Evolutionary conservation across 2,329 filamentous ascomycete genomes (phyloP).

Genomic region (Cordyceps fumosorosea): DNA sequence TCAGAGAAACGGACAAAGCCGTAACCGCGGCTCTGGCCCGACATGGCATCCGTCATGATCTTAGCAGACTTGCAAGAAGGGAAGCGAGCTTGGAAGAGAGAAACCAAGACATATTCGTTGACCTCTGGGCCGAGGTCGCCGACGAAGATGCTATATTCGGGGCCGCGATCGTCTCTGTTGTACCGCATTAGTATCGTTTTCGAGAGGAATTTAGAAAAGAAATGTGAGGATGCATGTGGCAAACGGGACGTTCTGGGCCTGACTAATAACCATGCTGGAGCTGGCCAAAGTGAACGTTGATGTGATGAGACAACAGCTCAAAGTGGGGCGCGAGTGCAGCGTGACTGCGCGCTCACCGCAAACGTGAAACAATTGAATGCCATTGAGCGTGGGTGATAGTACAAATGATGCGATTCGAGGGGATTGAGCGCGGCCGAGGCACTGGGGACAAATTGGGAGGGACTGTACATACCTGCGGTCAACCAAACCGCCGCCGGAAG

Average conservation of each 20-base stretch:
- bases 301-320: slow-evolving; percentile 1
- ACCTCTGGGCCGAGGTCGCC: slow-evolving; percentile 96
- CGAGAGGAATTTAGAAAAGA: not conserved
- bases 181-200: slow-evolving; percentile 4
- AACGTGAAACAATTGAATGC: not conserved
- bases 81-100: slow-evolving; percentile 93
- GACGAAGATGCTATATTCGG: slow-evolving; percentile 96
- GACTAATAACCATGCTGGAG: not conserved
- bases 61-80: slow-evolving; percentile 98
- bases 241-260: not conserved
- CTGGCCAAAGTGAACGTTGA: not conserved
- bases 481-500: slow-evolving; percentile 88
- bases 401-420: too few relatives aligned
- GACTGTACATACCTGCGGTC: slow-evolving; percentile 67
- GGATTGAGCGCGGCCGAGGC: too few relatives aligned
- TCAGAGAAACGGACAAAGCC: slow-evolving; percentile 97
- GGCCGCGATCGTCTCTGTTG: slow-evolving; percentile 81
- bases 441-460: not conserved
- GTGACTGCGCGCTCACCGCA: not conserved
- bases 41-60: slow-evolving; percentile 99
- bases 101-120: slow-evolving; percentile 96
- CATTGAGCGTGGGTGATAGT: not conserved
- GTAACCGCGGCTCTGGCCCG: slow-evolving; percentile 93
- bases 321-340: slow-evolving; percentile 9
- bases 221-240: slow-evolving; percentile 1